phyloP scores from a whole-genome alignment of 1,284 basidiomycete genomes.

The Rhodofomes roseus region DNA sequence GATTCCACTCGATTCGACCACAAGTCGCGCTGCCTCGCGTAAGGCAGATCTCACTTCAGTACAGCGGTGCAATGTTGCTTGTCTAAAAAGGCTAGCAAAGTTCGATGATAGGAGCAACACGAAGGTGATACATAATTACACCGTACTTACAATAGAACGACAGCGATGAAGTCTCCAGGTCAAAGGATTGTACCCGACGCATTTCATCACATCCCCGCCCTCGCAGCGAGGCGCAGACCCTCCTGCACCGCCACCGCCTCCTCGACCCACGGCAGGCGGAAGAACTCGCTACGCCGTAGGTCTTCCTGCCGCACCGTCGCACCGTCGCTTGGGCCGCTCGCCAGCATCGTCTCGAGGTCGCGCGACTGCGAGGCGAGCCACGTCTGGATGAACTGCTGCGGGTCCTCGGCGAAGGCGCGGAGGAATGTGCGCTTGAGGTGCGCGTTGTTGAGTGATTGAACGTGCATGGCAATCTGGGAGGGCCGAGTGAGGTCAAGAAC shows the following conservation, averaged over 20 bases:
- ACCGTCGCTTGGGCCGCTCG: constrained; percentile 81
- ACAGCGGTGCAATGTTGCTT: too few relatives aligned
- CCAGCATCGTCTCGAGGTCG: constrained; percentile 87
- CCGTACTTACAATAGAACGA: too few relatives aligned
- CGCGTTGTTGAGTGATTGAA: constrained; percentile 82
- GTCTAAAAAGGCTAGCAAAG: too few relatives aligned
- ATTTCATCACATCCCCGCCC: constrained; percentile 22
- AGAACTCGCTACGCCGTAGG: constrained; percentile 84
- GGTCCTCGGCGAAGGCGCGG: constrained; percentile 77
- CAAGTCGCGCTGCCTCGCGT: too few relatives aligned
- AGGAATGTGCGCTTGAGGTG: constrained; percentile 88
- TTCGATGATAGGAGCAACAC: too few relatives aligned
- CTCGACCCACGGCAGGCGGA: constrained; percentile 86
- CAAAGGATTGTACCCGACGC: background rate
- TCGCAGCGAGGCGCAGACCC: constrained; percentile 46
- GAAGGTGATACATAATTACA: too few relatives aligned
- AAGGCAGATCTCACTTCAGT: too few relatives aligned
- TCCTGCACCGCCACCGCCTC: constrained; percentile 60
- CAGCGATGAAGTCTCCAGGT: constrained; percentile 3
- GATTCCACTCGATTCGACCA: too few relatives aligned
- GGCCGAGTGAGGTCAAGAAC: background rate
- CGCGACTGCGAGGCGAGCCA: constrained; percentile 91
- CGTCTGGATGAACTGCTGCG: constrained; percentile 79
- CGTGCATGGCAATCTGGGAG: constrained; percentile 68
- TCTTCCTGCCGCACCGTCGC: constrained; percentile 83